Evolutionary conservation across 1,284 basidiomycete species (phyloP), one percentile per base, ranked within the genome.

Genomic region (Xanthoconium separans): DNA sequence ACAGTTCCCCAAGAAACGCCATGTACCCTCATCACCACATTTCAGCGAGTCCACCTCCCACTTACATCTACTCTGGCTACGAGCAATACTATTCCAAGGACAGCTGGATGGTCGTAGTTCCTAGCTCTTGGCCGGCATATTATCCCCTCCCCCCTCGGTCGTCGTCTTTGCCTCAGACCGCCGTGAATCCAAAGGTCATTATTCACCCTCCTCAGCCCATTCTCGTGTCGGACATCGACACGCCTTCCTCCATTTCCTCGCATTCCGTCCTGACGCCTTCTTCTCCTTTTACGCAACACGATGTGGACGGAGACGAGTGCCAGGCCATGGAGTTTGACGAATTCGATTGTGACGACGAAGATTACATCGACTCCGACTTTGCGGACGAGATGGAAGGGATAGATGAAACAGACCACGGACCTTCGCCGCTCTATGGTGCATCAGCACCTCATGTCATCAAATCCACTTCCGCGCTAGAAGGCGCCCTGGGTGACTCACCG

Each of bases 301-400:
- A 58, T 44, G 33, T 59, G 27, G 43, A n/a, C 1, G 57, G 62
- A 13, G 15, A 33, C 13, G 57, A 47, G 5, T 18, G 49, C 33
- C 52, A 65, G 15, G n/a, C 57, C 44, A 65, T 66, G 62, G 66
- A 72, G 9, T 56, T 67, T 51, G 70, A 71, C 33, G 70, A 71
- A 13, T 61, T 69, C 16, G 66, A 70, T 4, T 59, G 43, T 43
- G 68, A 68, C 4, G 70, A 72, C 37, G 68, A 71, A 4, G 70
- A 72, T 29, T 70, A 59, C 34, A 12, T 60, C 15, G 68, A 69
- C 29, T 70, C 66, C 13, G 66, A 69, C 33, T 69, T 61, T 53
- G 55, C 57, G 29, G 67, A 72, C 50, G 69, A 70, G 30, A 68
- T 69, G 66, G 68, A 71, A 7, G 58, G 58, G 42, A 51, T 59